These are phyloP conservation scores for Lolium perenne DNA, from an alignment of 176 grass and related monocot genomes.

Conservation along the genomic window DNA sequence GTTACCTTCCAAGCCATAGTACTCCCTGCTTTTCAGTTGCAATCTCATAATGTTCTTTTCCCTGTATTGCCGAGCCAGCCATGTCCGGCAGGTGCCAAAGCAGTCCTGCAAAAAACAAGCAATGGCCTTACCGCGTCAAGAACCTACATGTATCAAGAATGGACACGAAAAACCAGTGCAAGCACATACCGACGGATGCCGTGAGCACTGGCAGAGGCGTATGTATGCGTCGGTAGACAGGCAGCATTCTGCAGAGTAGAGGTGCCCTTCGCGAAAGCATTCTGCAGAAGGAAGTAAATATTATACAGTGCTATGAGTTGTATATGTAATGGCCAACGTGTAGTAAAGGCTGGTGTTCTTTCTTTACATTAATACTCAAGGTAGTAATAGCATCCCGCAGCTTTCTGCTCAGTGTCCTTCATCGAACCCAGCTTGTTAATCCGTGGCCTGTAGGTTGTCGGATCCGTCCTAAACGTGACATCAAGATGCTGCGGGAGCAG, in stretches of 20 bases:
- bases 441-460: slow-evolving; percentile 75
- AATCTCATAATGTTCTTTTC: background rate
- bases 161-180: background rate
- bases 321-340: background rate
- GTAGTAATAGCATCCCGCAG: slow-evolving; percentile 78
- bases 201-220: background rate
- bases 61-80: background rate
- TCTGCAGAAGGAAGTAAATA: slow-evolving; percentile 10
- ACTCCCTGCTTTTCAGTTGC: background rate
- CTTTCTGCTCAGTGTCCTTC: slow-evolving; percentile 77
- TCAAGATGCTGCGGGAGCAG: slow-evolving; percentile 53
- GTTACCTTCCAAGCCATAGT: slow-evolving; percentile 26
- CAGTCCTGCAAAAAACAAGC: background rate
- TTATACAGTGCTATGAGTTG: background rate
- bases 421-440: slow-evolving; percentile 83
- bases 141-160: background rate
- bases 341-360: background rate
- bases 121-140: background rate
- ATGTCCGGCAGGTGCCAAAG: background rate
- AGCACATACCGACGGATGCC: slow-evolving; percentile 16
- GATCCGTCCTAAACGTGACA: slow-evolving; percentile 82
- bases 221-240: background rate
- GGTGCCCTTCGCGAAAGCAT: slow-evolving; percentile 25
- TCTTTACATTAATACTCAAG: slow-evolving; percentile 72
- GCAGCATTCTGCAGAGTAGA: slow-evolving; percentile 24